phyloP scores from a whole-genome alignment of 371 early-diverging fungal genomes.

The Mortierella sp. region DNA sequence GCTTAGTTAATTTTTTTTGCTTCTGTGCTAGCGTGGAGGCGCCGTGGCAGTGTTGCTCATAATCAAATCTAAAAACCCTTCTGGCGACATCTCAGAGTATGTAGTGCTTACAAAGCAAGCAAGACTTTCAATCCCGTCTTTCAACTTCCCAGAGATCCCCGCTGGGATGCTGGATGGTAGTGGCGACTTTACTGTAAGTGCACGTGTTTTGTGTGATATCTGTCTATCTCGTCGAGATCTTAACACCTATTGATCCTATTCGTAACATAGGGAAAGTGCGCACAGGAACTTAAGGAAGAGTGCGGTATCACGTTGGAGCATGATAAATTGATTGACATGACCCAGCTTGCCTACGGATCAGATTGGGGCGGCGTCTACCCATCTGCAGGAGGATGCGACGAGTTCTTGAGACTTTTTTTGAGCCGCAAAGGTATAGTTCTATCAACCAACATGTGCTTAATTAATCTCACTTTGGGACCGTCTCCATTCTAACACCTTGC shows the following conservation, averaged over 20 bases:
- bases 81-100: conserved; percentile 59
- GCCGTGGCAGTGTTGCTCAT: conserved; percentile 81
- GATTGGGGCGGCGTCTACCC: conserved; percentile 77
- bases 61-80: conserved; percentile 58
- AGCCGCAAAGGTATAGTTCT: conserved; percentile 66
- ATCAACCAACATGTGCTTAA: neutral
- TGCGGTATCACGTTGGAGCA: conserved; percentile 73
- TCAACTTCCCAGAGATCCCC: conserved; percentile 79
- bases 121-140: conserved; percentile 75
- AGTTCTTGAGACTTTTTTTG: conserved; percentile 78
- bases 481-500: neutral
- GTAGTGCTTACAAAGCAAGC: conserved; percentile 83
- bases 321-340: conserved; percentile 77
- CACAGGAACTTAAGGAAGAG: conserved; percentile 61
- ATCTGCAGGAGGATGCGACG: conserved; percentile 88
- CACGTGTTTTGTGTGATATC: neutral
- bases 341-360: conserved; percentile 64
- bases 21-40: conserved; percentile 72
- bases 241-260: neutral
- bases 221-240: neutral
- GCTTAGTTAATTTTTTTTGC: neutral
- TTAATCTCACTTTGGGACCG: too few species aligned
- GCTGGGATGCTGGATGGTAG: conserved; percentile 91
- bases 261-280: conserved; percentile 51
- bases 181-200: conserved; percentile 79